A percentile compares a stretch with the other conserved stretches of the same genome.
Evolutionary conservation across 2,329 filamentous ascomycete species (phyloP).

Genomic region (Lachnellula cervina): DNA sequence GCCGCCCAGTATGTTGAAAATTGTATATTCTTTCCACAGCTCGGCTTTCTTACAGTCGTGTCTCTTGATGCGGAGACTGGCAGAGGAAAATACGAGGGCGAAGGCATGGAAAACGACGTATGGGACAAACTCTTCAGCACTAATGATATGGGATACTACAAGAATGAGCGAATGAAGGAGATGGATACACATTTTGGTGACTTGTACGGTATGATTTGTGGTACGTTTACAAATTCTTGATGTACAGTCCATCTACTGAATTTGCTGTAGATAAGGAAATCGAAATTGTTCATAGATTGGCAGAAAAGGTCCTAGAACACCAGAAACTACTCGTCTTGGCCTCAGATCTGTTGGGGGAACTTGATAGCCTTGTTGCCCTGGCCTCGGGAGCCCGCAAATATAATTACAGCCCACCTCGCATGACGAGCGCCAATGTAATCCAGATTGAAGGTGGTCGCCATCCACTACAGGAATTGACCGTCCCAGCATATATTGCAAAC

Average conservation of each 20-base stretch:
- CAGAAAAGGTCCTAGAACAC: conserved; percentile 63
- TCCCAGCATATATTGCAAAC: conserved; percentile 78
- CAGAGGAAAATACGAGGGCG: conserved; percentile 58
- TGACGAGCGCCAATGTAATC: conserved; percentile 67
- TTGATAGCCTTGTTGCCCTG: conserved; percentile 80
- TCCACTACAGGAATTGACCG: conserved; percentile 77
- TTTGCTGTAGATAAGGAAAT: conserved; percentile 68
- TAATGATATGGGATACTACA: conserved; percentile 73
- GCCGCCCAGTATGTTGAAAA: conserved; percentile 53
- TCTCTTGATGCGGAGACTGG: conserved; percentile 55
- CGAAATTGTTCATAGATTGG: conserved; percentile 75
- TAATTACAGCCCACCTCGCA: conserved; percentile 61
- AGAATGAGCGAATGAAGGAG: conserved; percentile 74
- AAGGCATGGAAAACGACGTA: conserved; percentile 46
- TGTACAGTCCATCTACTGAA: conserved; percentile 7
- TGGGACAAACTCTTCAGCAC: conserved; percentile 80
- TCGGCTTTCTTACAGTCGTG: conserved; percentile 83
- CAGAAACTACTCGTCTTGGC: conserved; percentile 60
- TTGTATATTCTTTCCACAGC: conserved; percentile 85
- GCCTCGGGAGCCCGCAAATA: conserved; percentile 72
- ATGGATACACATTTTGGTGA: conserved; percentile 81
- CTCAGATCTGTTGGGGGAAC: conserved; percentile 79
- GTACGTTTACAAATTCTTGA: conserved; percentile 40
- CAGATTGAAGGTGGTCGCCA: conserved; percentile 76
- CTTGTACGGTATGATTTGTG: conserved; percentile 76